Conservation (phyloP, 331 rosid species). For the Spiraea crenata region DNA sequence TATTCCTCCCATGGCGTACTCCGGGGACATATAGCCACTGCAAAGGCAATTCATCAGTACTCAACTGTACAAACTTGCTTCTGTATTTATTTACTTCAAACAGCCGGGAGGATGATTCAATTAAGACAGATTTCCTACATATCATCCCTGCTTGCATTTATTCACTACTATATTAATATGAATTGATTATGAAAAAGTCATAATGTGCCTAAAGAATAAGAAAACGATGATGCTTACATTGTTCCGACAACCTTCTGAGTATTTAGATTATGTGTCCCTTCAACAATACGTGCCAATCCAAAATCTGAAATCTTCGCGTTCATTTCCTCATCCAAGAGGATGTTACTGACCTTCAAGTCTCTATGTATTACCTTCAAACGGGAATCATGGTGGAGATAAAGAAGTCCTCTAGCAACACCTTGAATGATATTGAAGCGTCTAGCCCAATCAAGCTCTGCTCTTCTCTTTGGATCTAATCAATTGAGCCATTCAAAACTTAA, state of each 20-base stretch:
- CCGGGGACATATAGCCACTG: no score
- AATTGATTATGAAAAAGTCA: no score
- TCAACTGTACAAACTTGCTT: no score
- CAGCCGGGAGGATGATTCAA: no score
- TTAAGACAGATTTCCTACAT: background rate
- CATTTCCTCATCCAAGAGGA: conserved; percentile 39
- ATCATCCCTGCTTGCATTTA: no score
- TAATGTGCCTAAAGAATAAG: no score
- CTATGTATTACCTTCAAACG: conserved; percentile 28
- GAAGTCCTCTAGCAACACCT: conserved; percentile 64
- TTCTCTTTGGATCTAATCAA: background rate
- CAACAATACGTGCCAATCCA: conserved; percentile 40
- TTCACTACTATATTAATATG: background rate
- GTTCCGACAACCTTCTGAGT: conserved; percentile 41
- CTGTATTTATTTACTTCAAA: no score
- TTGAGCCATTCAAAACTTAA: background rate
- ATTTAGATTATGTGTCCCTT: conserved; percentile 21
- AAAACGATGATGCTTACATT: conserved; percentile 21
- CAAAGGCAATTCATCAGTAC: background rate
- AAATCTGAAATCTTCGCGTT: conserved; percentile 48
- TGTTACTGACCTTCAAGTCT: conserved; percentile 43
- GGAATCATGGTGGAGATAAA: conserved; percentile 34
- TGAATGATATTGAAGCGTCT: conserved; percentile 47
- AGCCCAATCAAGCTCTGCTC: conserved; percentile 33
- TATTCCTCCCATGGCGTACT: conserved; percentile 42